Conservation (phyloP, 176 grass and related monocot genomes). For the Rhynchospora tenuis region DNA sequence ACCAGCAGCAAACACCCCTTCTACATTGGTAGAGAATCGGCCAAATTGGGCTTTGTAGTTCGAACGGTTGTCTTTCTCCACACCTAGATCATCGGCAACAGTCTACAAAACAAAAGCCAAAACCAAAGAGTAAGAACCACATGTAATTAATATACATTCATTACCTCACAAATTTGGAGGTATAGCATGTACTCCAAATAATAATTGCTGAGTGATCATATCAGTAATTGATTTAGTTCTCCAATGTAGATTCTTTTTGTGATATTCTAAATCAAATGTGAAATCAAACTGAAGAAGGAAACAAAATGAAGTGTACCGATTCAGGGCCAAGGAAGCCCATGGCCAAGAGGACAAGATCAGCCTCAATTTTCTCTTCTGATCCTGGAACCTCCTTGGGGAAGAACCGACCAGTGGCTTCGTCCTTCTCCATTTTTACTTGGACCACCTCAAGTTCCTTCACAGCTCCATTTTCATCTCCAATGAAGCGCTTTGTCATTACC, state of each 20-base stretch:
- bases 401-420: conserved; percentile 50
- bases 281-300: neutral
- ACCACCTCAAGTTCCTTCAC: conserved; percentile 80
- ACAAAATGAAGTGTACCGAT: conserved; percentile 36
- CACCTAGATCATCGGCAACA: conserved; percentile 57
- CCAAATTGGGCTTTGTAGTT: conserved; percentile 95
- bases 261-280: neutral
- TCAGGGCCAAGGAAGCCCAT: conserved; percentile 97
- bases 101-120: conserved; percentile 37
- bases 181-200: neutral
- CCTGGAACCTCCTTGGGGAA: conserved; percentile 68
- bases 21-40: conserved; percentile 70
- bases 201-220: neutral
- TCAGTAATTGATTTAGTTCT: neutral
- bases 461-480: conserved; percentile 74
- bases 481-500: conserved; percentile 74
- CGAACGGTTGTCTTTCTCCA: conserved; percentile 75
- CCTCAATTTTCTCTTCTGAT: conserved; percentile 77
- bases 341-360: conserved; percentile 92
- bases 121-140: neutral
- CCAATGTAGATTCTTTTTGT: neutral
- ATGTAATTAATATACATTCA: neutral
- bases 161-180: neutral
- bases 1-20: conserved; percentile 87
- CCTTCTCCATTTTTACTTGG: conserved; percentile 63